phyloP scores from a whole-genome alignment of 495 filamentous ascomycete genomes.

The Hypoxylon rickii region DNA sequence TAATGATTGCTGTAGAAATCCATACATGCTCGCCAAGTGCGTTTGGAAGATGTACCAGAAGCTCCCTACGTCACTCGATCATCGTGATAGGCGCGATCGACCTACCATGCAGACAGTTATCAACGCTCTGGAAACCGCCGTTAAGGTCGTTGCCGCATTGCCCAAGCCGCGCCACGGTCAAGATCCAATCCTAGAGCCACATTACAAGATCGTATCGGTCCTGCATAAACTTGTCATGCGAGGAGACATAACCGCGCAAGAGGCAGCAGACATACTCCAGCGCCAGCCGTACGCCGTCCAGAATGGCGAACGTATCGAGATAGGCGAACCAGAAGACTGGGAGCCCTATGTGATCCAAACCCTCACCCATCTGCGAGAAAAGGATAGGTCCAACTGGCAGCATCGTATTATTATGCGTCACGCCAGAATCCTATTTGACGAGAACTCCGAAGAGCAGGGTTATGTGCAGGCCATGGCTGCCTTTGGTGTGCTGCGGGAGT shows the following conservation, averaged over 20 bases:
- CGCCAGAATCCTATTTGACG: constrained; percentile 73
- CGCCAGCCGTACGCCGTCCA: constrained; percentile 51
- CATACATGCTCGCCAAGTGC: constrained; percentile 92
- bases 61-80: constrained; percentile 56
- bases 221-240: constrained; percentile 77
- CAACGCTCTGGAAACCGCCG: constrained; percentile 67
- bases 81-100: constrained; percentile 44
- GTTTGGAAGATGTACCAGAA: constrained; percentile 89
- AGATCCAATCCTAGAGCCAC: constrained; percentile 90
- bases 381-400: constrained; percentile 96
- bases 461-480: constrained; percentile 60
- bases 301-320: constrained; percentile 40
- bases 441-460: constrained; percentile 36
- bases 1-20: constrained; percentile 56
- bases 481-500: constrained; percentile 76
- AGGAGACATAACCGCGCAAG: constrained; percentile 48
- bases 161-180: constrained; percentile 78
- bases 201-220: constrained; percentile 91
- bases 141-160: constrained; percentile 63
- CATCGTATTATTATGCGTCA: constrained; percentile 85
- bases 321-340: constrained; percentile 67
- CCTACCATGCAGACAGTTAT: constrained; percentile 61
- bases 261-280: constrained; percentile 49
- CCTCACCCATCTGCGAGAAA: constrained; percentile 73
- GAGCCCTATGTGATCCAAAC: constrained; percentile 73